These are phyloP conservation scores for Colletotrichum melonis DNA, from an alignment of 2,329 filamentous ascomycete genomes.

Conservation along the genomic window DNA sequence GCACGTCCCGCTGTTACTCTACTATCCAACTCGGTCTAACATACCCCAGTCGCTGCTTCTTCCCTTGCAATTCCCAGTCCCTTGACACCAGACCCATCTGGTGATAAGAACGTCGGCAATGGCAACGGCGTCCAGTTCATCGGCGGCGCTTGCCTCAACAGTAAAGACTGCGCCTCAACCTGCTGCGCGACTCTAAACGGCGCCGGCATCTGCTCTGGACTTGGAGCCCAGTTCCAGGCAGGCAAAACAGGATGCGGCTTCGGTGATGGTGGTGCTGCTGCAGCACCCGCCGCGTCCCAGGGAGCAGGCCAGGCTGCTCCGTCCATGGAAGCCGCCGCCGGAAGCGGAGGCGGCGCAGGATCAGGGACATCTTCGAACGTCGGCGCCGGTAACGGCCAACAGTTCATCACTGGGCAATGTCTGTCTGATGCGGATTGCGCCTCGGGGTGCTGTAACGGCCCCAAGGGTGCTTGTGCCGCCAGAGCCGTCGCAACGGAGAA, in stretches of 20 bases:
- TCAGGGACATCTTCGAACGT: constrained; percentile 38
- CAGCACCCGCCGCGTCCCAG: background rate
- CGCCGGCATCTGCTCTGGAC: constrained; percentile 43
- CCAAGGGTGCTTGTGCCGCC: constrained; percentile 48
- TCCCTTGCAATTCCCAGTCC: constrained; percentile 35
- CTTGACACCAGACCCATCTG: constrained; percentile 41
- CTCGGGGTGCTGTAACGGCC: constrained; percentile 46
- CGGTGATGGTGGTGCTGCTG: constrained; percentile 20
- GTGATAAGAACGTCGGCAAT: constrained; percentile 43
- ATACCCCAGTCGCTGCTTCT: constrained; percentile 36
- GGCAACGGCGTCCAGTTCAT: constrained; percentile 44
- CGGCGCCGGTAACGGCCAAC: constrained; percentile 44
- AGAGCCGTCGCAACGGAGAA: constrained; percentile 43
- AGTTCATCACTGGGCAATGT: constrained; percentile 50
- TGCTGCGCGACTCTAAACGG: constrained; percentile 41
- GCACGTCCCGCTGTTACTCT: too few species aligned
- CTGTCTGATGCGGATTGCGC: constrained; percentile 45
- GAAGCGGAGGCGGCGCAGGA: background rate
- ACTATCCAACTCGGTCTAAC: background rate
- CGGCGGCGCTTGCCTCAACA: constrained; percentile 43
- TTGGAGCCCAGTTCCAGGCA: constrained; percentile 40
- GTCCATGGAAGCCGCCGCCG: constrained; percentile 12
- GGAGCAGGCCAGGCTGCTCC: constrained; percentile 2
- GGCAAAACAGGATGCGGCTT: constrained; percentile 45
- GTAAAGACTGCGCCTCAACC: constrained; percentile 42